Conservation (phyloP, 805 yeast species). For the Babjeviella inositovora region DNA sequence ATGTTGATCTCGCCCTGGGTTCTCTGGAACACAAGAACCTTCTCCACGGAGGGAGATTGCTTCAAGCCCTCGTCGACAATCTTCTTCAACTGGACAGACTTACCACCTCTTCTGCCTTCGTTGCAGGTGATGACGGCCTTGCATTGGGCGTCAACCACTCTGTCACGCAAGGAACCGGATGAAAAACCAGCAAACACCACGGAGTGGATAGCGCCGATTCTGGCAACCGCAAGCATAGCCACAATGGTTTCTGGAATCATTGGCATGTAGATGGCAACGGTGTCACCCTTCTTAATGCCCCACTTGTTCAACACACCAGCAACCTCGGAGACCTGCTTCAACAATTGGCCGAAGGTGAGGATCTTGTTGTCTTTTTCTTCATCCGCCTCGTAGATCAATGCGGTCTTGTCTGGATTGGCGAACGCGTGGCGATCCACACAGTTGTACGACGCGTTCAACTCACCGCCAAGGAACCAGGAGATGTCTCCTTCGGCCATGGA, state of each 20-base stretch:
- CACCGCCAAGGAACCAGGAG: constrained; percentile 71
- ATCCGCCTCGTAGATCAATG: constrained; percentile 72
- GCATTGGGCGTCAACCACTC: constrained; percentile 58
- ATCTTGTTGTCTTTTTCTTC: constrained; percentile 48
- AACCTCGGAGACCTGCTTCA: constrained; percentile 53
- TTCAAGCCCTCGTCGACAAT: constrained; percentile 69
- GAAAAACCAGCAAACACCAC: constrained; percentile 81
- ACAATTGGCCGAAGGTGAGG: constrained; percentile 56
- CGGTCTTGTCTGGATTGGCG: constrained; percentile 52
- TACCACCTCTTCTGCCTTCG: constrained; percentile 76
- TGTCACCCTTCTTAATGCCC: constrained; percentile 71
- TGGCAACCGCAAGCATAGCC: constrained; percentile 59
- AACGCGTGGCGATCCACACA: constrained; percentile 76
- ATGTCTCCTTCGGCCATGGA: constrained; percentile 27
- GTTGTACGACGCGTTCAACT: constrained; percentile 66
- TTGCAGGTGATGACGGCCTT: constrained; percentile 66
- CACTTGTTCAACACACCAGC: constrained; percentile 51
- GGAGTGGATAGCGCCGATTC: constrained; percentile 76
- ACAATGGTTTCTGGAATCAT: constrained; percentile 73
- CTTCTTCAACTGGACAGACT: constrained; percentile 64
- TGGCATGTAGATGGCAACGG: constrained; percentile 77
- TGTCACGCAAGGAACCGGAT: constrained; percentile 53
- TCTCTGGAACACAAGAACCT: constrained; percentile 60
- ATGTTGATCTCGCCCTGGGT: constrained; percentile 45
- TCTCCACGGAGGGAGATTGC: constrained; percentile 47